phyloP scores from a whole-genome alignment of 2,329 filamentous ascomycete species.

The Colletotrichum filicis region DNA sequence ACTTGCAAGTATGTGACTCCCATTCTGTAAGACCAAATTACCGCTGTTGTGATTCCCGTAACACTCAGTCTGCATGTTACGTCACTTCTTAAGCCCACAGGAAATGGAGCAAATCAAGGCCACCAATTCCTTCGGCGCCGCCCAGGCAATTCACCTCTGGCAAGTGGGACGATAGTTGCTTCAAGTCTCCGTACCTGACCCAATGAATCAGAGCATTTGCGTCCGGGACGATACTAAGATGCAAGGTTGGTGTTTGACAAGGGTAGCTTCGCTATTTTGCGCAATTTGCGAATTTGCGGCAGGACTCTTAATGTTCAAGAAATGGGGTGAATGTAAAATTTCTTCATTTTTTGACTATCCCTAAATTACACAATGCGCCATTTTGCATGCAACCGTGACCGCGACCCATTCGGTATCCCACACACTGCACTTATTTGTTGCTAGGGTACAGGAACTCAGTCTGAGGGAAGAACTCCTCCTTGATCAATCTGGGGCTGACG shows the following conservation, averaged over 20 bases:
- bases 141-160: too few relatives aligned
- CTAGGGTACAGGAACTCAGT: conserved; percentile 58
- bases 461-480: conserved; percentile 73
- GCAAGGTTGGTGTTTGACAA: background rate
- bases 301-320: background rate
- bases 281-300: background rate
- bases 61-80: too few relatives aligned
- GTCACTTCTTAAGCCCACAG: too few relatives aligned
- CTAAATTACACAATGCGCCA: background rate
- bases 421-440: conserved; percentile 48
- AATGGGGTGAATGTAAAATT: background rate
- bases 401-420: background rate
- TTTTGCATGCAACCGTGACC: conserved; percentile 1
- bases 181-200: too few relatives aligned
- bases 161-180: too few relatives aligned
- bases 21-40: too few relatives aligned
- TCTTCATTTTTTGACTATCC: background rate
- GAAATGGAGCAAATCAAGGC: too few relatives aligned
- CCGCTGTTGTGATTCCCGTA: too few relatives aligned
- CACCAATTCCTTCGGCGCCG: too few relatives aligned
- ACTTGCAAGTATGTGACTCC: background rate
- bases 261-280: background rate
- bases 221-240: too few relatives aligned
- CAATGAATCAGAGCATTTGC: too few relatives aligned
- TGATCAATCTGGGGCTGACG: conserved; percentile 74